phyloP scores from a whole-genome alignment of 352 stramenopile genomes.

The Thraustochytrium striatum region DNA sequence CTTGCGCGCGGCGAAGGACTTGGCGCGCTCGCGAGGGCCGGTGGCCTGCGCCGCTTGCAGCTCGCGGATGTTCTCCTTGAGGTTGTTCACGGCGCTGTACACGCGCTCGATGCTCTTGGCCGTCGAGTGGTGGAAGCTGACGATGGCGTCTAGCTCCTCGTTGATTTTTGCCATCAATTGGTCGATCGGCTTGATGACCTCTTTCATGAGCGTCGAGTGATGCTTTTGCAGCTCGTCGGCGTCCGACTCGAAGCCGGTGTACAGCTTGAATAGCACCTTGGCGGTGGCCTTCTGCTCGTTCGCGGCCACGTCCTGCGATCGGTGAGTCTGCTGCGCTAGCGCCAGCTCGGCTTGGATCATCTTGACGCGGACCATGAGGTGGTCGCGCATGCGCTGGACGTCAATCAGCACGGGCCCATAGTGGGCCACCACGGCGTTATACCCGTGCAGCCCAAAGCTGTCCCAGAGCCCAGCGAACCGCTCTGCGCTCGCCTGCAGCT shows the following conservation, averaged over 20 bases:
- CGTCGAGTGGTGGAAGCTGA: slow-evolving; percentile 11
- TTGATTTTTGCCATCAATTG: slow-evolving; percentile 10
- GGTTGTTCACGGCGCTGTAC: slow-evolving; percentile 29
- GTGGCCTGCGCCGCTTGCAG: slow-evolving; percentile 5
- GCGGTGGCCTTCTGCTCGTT: slow-evolving; percentile 26
- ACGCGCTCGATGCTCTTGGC: slow-evolving; percentile 24
- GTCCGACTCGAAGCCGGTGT: neutral
- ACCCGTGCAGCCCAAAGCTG: slow-evolving; percentile 12
- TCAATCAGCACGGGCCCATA: slow-evolving; percentile 36
- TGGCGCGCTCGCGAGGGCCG: neutral
- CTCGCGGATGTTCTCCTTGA: slow-evolving; percentile 39
- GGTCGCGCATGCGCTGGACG: slow-evolving; percentile 37
- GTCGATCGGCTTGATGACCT: slow-evolving; percentile 6
- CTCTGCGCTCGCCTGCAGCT: neutral
- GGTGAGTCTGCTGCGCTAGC: neutral
- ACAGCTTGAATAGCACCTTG: neutral
- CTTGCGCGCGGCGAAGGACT: neutral
- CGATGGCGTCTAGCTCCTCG: slow-evolving; percentile 10
- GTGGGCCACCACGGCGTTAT: slow-evolving; percentile 33
- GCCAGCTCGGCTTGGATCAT: slow-evolving; percentile 23
- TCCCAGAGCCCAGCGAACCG: slow-evolving; percentile 24
- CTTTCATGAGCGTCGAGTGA: neutral
- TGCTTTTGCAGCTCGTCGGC: neutral
- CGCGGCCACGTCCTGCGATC: slow-evolving; percentile 31
- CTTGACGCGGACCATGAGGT: neutral